phyloP scores from a whole-genome alignment of 371 early-diverging fungal species.

The Lichtheimia corymbifera region DNA sequence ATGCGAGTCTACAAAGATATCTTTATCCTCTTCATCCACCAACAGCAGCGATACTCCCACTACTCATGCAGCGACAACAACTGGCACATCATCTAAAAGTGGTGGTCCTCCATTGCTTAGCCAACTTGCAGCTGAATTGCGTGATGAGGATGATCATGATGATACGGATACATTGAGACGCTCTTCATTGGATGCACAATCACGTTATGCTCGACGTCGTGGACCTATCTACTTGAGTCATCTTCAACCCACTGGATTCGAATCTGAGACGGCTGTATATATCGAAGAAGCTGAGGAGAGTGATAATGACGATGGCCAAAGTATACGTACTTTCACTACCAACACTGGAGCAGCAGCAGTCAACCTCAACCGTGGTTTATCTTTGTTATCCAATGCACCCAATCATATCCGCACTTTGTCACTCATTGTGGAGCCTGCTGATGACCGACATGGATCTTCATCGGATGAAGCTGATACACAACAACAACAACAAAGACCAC shows the following conservation, averaged over 20 bases:
- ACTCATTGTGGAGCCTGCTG: conserved; percentile 17
- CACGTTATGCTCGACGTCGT: background rate
- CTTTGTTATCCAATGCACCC: conserved; percentile 3
- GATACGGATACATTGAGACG: no score
- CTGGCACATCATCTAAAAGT: background rate
- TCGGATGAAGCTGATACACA: background rate
- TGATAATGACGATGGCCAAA: conserved; percentile 18
- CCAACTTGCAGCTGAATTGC: conserved; percentile 41
- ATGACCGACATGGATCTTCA: conserved; percentile 11
- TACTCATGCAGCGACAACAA: background rate
- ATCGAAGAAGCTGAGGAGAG: conserved; percentile 18
- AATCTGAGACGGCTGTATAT: conserved; percentile 7
- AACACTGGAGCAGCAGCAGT: background rate
- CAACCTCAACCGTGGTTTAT: conserved; percentile 7
- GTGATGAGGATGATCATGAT: conserved; percentile 19
- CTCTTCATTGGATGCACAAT: background rate
- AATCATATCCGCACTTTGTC: conserved; percentile 15
- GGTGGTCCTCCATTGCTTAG: conserved; percentile 10
- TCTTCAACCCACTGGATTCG: conserved; percentile 13
- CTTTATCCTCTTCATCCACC: no score
- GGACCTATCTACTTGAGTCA: conserved; percentile 31
- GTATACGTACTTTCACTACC: background rate
- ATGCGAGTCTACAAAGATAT: no score
- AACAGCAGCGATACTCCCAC: background rate
- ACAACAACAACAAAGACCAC: no score